Conservation (phyloP, 1,139 yeast genomes). For the Geotrichum histeridarum region DNA sequence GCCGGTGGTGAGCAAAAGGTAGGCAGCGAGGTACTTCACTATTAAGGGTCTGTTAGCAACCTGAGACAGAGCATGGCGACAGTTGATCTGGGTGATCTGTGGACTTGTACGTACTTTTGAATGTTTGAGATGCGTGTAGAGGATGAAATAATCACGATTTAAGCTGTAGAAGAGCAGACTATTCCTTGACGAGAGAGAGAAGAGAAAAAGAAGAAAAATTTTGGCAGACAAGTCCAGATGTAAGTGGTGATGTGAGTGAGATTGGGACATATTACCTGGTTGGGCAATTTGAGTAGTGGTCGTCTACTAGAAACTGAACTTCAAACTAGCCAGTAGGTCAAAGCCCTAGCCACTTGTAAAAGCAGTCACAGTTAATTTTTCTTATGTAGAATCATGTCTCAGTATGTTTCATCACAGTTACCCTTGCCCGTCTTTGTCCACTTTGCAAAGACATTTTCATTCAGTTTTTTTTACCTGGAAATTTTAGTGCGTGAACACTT, state of each 20-base stretch:
- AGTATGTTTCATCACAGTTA: too few species aligned
- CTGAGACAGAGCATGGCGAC: too few species aligned
- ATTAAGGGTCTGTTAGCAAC: conserved; percentile 6
- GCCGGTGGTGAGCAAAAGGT: conserved; percentile 45
- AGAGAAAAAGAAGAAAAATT: conserved; percentile 14
- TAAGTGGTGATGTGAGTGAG: too few species aligned
- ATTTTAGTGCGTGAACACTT: conserved; percentile 4
- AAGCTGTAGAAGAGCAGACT: conserved; percentile 53
- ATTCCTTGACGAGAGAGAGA: conserved; percentile 44
- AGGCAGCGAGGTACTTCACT: conserved; percentile 49
- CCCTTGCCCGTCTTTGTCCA: background rate
- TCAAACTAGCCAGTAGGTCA: background rate
- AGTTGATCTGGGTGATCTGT: background rate
- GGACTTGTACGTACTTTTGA: conserved; percentile 25
- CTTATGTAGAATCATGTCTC: background rate
- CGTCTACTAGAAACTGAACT: too few species aligned
- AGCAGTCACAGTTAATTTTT: background rate
- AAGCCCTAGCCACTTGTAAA: background rate
- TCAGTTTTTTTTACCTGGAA: background rate
- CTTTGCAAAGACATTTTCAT: background rate
- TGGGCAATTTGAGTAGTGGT: too few species aligned
- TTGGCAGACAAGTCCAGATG: background rate
- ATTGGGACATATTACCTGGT: too few species aligned
- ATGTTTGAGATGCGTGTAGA: conserved; percentile 10
- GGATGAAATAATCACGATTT: conserved; percentile 52